Percentiles rank a stretch among this genome's conserved stretches.
These are phyloP conservation scores for Paraphaeosphaeria minitans DNA, from an alignment of 2,329 filamentous ascomycete genomes.

Conservation along the genomic window DNA sequence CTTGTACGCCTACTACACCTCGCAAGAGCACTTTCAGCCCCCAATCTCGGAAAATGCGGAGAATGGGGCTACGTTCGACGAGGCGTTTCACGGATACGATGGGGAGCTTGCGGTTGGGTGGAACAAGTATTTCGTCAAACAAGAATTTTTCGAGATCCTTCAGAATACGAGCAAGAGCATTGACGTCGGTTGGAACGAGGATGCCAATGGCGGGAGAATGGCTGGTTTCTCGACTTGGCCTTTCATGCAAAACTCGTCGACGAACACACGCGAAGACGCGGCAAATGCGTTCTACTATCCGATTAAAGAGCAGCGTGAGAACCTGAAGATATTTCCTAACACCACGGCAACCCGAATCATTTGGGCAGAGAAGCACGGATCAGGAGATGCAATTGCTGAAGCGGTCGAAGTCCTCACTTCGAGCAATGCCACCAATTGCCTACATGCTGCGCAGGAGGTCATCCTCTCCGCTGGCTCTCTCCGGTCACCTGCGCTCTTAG, in stretches of 20 bases:
- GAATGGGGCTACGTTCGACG: conserved; percentile 33
- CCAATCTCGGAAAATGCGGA: conserved; percentile 23
- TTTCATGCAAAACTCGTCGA: conserved; percentile 47
- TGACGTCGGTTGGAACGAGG: conserved; percentile 48
- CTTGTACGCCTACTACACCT: conserved; percentile 35
- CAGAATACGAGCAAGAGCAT: conserved; percentile 44
- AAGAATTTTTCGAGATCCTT: conserved; percentile 35
- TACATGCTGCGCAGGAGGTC: conserved; percentile 37
- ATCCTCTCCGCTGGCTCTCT: conserved; percentile 45
- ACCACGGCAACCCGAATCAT: conserved; percentile 50
- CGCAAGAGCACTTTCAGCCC: conserved; percentile 32
- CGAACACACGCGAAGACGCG: conserved; percentile 52
- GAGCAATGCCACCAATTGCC: conserved; percentile 19
- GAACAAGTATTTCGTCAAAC: conserved; percentile 30
- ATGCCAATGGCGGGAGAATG: conserved; percentile 52
- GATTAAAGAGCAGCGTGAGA: conserved; percentile 43
- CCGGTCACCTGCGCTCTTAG: conserved; percentile 40
- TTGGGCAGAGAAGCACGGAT: conserved; percentile 32
- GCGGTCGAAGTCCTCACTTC: conserved; percentile 33
- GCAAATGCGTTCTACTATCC: conserved; percentile 56
- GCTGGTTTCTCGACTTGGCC: conserved; percentile 52
- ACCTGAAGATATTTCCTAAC: conserved; percentile 52
- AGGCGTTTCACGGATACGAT: conserved; percentile 25
- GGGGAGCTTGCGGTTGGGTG: conserved; percentile 38
- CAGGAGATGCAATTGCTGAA: conserved; percentile 21